Base-by-base conservation (phyloP, 345 rosid species). In the Linum lewisii region DNA sequence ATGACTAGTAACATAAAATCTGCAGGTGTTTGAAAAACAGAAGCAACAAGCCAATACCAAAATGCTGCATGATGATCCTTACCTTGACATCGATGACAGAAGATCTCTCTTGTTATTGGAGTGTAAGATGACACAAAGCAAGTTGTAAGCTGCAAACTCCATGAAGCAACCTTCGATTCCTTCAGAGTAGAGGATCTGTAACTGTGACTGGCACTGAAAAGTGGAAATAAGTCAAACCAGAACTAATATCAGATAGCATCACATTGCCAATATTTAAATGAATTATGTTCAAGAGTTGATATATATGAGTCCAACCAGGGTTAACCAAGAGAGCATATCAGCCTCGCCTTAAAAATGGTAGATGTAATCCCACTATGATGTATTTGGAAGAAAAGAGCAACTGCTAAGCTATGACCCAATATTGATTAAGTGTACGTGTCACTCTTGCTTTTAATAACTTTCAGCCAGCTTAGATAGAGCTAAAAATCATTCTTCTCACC, bases 101-200 rank as follows among this genome's bases (percentile, higher is more conserved):
- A 94, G 84, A 64, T 90, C 99, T 70, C 93, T 76, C 65, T 81
- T 75, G 74, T 85, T 90, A 75, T 79, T 85, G 4, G 96, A 87
- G 79, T 90, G 97, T 83, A 94, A 70, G 45, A 87, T 85, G 59
- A 83, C 87, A 78, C 90, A 82, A 44, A 94, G 97, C 24, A 90
- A 70, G 74, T 79, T 73, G 75, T 94, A 94, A 29, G 99, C 99
- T 71, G 95, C 80, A 75, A 94, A 94, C 80, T 94, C 97, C 84
- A 81, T 70, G 70, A 72, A 71, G 77, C 95, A 85, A 60, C 99
- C 99, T 68, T 84, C 86, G 61, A 87, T 87, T 63, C 97, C 99
- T 75, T 87, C 97, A 20, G 82, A 81, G 73, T 94, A 94, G 60
- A 94, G 86, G 66, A 78, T 85, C 76, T 87, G 87, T 72, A 94